Evolutionary conservation across 768 basidiomycete genomes (phyloP).

Genomic region (Galerina marginata): DNA sequence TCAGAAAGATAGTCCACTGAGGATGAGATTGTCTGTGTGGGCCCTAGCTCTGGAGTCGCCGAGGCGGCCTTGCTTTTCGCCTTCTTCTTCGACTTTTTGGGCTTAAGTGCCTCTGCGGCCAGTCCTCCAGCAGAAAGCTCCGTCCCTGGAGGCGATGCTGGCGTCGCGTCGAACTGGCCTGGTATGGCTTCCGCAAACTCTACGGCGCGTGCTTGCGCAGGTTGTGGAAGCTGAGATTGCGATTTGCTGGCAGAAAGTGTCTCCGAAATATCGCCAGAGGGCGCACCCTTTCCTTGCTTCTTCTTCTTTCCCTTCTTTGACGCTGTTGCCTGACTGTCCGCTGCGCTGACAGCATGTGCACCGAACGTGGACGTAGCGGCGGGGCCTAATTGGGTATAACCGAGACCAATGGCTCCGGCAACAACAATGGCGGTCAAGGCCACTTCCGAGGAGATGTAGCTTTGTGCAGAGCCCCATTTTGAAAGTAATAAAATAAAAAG

Average conservation of each 20-base stretch:
- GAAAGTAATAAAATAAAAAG: constrained; percentile 12
- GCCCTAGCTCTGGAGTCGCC: constrained; percentile 9
- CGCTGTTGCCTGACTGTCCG: constrained; percentile 10
- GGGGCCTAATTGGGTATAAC: constrained; percentile 37
- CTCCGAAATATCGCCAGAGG: constrained; percentile 25
- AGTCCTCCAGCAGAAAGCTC: constrained; percentile 17
- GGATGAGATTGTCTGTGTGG: constrained; percentile 16
- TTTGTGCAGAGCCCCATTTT: constrained; percentile 55
- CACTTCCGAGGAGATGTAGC: constrained; percentile 44
- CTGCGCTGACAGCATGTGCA: constrained; percentile 8
- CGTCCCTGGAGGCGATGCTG: constrained; percentile 9
- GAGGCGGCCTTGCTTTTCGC: constrained; percentile 3
- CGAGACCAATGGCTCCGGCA: constrained; percentile 45
- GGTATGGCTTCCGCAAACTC: constrained; percentile 47
- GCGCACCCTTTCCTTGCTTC: constrained; percentile 22
- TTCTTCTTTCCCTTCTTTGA: constrained; percentile 30
- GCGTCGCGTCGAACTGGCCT: constrained; percentile 45
- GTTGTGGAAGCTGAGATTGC: constrained; percentile 5
- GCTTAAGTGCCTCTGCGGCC: constrained; percentile 15
- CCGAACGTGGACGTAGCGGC: constrained; percentile 6
- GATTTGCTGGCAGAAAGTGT: constrained; percentile 14
- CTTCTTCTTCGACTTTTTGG: constrained; percentile 49
- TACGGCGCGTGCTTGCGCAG: constrained; percentile 25
- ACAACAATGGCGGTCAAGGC: constrained; percentile 43
- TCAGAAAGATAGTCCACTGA: constrained; percentile 25